Conservation (phyloP, 805 yeast species). For the Saturnispora halmiae region DNA sequence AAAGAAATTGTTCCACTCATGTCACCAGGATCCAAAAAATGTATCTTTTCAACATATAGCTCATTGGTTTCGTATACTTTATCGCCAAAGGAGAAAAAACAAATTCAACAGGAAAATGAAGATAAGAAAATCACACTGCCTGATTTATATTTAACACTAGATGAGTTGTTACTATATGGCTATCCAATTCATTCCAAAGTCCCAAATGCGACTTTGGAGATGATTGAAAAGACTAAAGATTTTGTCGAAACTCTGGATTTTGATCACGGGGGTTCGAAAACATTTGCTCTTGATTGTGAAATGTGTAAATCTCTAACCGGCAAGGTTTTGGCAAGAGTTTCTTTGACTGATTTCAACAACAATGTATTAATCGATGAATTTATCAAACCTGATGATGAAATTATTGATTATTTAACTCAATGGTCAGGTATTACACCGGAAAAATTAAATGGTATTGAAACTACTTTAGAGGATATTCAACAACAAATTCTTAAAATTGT, state of each 20-base stretch:
- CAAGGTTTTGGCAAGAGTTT: slow-evolving; percentile 65
- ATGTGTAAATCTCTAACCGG: slow-evolving; percentile 67
- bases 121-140: slow-evolving; percentile 34
- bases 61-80: slow-evolving; percentile 50
- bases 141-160: slow-evolving; percentile 44
- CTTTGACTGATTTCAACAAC: slow-evolving; percentile 57
- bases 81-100: slow-evolving; percentile 45
- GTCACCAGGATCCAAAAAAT: slow-evolving; percentile 58
- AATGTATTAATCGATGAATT: slow-evolving; percentile 58
- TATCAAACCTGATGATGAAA: slow-evolving; percentile 69
- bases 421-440: slow-evolving; percentile 85
- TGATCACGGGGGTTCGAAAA: slow-evolving; percentile 50
- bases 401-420: slow-evolving; percentile 70
- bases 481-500: slow-evolving; percentile 39
- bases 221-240: slow-evolving; percentile 16
- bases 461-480: slow-evolving; percentile 63
- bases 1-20: slow-evolving; percentile 37
- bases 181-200: slow-evolving; percentile 48
- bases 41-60: slow-evolving; percentile 43
- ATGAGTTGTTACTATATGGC: slow-evolving; percentile 39
- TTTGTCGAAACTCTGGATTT: slow-evolving; percentile 50
- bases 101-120: slow-evolving; percentile 28
- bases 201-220: slow-evolving; percentile 18
- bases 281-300: slow-evolving; percentile 88
- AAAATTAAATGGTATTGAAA: slow-evolving; percentile 49